These are phyloP conservation scores for Aquilaria agallochum DNA, from an alignment of 441 rosid species.

Conservation along the genomic window DNA sequence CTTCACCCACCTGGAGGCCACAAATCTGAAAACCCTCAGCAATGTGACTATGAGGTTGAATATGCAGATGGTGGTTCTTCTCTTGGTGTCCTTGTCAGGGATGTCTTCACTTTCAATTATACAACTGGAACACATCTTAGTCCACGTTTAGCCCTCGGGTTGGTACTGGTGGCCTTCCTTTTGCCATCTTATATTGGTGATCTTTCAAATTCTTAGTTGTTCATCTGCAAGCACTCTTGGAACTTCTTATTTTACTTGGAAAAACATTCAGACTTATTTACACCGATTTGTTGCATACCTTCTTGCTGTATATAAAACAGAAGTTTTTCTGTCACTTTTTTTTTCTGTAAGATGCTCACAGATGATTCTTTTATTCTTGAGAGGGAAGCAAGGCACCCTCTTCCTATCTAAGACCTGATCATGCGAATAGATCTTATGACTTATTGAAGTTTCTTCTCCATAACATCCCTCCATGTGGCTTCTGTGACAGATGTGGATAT, in stretches of 20 bases:
- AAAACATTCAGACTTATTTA: too few relatives aligned
- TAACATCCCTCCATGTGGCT: slow-evolving; percentile 1
- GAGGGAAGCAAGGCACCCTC: too few relatives aligned
- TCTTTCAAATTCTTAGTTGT: too few relatives aligned
- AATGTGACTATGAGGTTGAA: slow-evolving; percentile 79
- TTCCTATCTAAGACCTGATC: too few relatives aligned
- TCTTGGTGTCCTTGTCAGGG: slow-evolving; percentile 75
- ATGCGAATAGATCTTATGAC: slow-evolving; percentile 11
- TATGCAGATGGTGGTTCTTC: slow-evolving; percentile 96
- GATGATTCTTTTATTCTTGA: too few relatives aligned
- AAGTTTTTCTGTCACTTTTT: too few relatives aligned
- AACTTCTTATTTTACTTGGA: too few relatives aligned
- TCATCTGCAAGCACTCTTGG: too few relatives aligned
- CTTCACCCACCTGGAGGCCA: slow-evolving; percentile 46
- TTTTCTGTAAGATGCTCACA: too few relatives aligned
- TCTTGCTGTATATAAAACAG: too few relatives aligned
- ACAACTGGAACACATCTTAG: slow-evolving; percentile 50
- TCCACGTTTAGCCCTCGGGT: slow-evolving; percentile 85
- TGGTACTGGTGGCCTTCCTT: slow-evolving; percentile 11
- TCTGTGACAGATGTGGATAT: slow-evolving; percentile 71
- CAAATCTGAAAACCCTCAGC: slow-evolving; percentile 45
- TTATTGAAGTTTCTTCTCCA: slow-evolving; percentile 2
- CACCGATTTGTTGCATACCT: too few relatives aligned
- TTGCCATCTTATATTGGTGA: too few relatives aligned
- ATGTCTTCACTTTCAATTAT: slow-evolving; percentile 61